phyloP scores from a whole-genome alignment of 805 yeast genomes.

The Yamadazyma laniorum region DNA sequence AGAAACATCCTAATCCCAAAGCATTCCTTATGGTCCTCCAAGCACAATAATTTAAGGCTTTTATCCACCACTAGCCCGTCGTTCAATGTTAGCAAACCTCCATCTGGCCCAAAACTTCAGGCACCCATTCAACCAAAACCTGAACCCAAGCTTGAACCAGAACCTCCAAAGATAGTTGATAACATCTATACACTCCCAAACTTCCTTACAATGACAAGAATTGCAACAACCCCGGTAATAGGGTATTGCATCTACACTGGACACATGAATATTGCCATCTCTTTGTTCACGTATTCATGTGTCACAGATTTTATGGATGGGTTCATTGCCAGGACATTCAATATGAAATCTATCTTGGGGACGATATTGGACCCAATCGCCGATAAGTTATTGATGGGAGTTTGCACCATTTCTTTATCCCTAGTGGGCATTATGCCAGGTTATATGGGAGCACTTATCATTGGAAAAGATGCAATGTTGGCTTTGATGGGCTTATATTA shows the following conservation, averaged over 20 bases:
- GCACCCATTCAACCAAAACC: too few relatives aligned
- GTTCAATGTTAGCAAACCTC: neutral
- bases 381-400: conserved; percentile 85
- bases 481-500: conserved; percentile 70
- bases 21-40: neutral
- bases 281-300: conserved; percentile 79
- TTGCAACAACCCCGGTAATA: conserved; percentile 78
- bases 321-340: conserved; percentile 76
- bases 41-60: neutral
- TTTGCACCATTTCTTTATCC: conserved; percentile 75
- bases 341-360: conserved; percentile 79
- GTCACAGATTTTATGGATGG: conserved; percentile 93
- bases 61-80: neutral
- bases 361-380: conserved; percentile 94
- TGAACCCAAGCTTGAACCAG: neutral
- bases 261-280: conserved; percentile 62
- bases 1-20: neutral
- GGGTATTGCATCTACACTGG: conserved; percentile 74
- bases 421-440: conserved; percentile 66
- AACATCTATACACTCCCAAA: conserved; percentile 79
- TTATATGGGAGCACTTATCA: conserved; percentile 60
- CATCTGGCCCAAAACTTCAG: too few relatives aligned
- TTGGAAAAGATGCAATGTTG: conserved; percentile 80
- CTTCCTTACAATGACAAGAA: conserved; percentile 73
- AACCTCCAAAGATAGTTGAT: conserved; percentile 5